phyloP scores from a whole-genome alignment of 306 rosid species.

The Rosa lucieae region DNA sequence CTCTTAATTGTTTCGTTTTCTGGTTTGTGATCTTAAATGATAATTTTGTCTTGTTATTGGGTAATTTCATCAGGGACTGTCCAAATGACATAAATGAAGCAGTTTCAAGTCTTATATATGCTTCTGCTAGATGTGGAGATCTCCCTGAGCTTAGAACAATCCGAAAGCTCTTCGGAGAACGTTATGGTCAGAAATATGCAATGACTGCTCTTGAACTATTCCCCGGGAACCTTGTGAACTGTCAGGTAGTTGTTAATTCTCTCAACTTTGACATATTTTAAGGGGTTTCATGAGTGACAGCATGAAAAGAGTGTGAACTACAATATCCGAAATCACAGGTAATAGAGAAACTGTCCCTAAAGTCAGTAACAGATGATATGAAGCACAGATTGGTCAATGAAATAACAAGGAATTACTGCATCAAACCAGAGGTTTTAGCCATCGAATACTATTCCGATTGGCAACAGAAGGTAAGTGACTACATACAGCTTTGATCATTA shows the following conservation, averaged over 20 bases:
- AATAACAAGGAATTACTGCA: slow-evolving; percentile 51
- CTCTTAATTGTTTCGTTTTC: neutral
- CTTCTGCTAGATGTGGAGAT: slow-evolving; percentile 89
- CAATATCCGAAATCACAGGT: slow-evolving; percentile 47
- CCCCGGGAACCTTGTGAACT: slow-evolving; percentile 76
- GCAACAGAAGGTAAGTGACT: slow-evolving; percentile 53
- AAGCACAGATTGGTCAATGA: slow-evolving; percentile 56
- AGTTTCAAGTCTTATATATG: slow-evolving; percentile 75
- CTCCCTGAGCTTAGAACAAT: slow-evolving; percentile 77
- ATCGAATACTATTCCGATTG: slow-evolving; percentile 63
- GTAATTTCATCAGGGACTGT: slow-evolving; percentile 38
- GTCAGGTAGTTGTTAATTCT: slow-evolving; percentile 38
- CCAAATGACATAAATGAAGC: slow-evolving; percentile 88
- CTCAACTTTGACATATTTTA: neutral
- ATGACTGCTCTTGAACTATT: slow-evolving; percentile 52
- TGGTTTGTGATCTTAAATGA: neutral
- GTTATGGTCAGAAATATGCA: slow-evolving; percentile 63
- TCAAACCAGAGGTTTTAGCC: slow-evolving; percentile 50
- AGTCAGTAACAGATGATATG: slow-evolving; percentile 47
- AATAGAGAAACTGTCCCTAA: slow-evolving; percentile 45
- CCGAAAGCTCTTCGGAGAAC: slow-evolving; percentile 65
- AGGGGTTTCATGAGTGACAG: neutral
- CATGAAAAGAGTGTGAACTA: neutral
- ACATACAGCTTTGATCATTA: neutral
- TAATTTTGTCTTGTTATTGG: neutral